These are phyloP conservation scores for Populus ilicifolia DNA, from an alignment of 345 rosid species.

Conservation along the genomic window DNA sequence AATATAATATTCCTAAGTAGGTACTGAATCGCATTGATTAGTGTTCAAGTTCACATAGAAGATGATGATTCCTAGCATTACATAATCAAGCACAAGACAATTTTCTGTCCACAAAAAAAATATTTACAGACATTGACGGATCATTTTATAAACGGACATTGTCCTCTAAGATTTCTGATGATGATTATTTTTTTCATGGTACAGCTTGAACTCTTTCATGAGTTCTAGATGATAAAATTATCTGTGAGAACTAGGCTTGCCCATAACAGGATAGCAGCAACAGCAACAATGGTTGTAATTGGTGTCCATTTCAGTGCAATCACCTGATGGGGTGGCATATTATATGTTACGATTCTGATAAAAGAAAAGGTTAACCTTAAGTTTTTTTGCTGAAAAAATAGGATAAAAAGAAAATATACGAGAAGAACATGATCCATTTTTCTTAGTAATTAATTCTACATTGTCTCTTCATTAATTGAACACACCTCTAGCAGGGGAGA, in stretches of 20 bases:
- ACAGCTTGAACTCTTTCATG: background rate
- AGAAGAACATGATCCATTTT: too few relatives aligned
- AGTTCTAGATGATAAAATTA: constrained; percentile 34
- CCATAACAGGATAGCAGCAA: constrained; percentile 41
- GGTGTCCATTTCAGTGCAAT: constrained; percentile 63
- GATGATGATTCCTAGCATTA: background rate
- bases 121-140: background rate
- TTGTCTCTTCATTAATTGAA: background rate
- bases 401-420: too few relatives aligned
- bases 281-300: constrained; percentile 30
- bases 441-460: background rate
- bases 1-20: background rate
- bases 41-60: background rate
- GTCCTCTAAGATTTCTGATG: background rate
- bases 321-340: constrained; percentile 23
- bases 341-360: background rate
- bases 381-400: too few relatives aligned
- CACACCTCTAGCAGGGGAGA: constrained; percentile 48
- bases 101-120: background rate
- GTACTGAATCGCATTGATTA: background rate
- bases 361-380: too few relatives aligned
- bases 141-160: background rate
- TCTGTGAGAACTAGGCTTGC: constrained; percentile 33
- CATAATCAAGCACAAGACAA: background rate
- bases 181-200: background rate